Evolutionary conservation across 2,329 filamentous ascomycete genomes (phyloP).

Genomic region (Hawksworthiomyces lignivorus): DNA sequence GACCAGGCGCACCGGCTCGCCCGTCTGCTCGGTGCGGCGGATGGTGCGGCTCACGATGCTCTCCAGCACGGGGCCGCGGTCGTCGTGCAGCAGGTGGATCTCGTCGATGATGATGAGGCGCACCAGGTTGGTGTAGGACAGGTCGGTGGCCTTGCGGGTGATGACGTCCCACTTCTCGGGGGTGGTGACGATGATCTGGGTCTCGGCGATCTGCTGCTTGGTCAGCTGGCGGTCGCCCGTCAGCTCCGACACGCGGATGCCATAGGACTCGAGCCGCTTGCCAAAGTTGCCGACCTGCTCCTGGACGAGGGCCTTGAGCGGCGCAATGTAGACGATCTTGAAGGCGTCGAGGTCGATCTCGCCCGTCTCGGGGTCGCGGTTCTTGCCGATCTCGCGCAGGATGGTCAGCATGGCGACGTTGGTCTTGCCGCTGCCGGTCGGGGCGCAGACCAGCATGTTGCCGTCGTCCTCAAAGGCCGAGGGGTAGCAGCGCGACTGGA

Average conservation of each 20-base stretch:
- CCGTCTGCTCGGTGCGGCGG: conserved; percentile 85
- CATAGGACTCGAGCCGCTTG: conserved; percentile 80
- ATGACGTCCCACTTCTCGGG: conserved; percentile 99
- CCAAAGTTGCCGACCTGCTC: conserved; percentile 98
- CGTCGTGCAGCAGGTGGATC: conserved; percentile 94
- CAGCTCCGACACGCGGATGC: conserved; percentile 87
- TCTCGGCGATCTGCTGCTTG: conserved; percentile 96
- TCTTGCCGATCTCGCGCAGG: conserved; percentile 91
- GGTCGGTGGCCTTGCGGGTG: conserved; percentile 92
- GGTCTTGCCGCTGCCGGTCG: conserved; percentile 95
- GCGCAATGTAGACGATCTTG: conserved; percentile 97
- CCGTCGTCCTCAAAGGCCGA: conserved; percentile 89
- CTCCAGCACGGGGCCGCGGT: conserved; percentile 91
- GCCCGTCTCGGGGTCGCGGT: conserved; percentile 81
- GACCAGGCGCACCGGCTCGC: conserved; percentile 83
- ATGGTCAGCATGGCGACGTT: conserved; percentile 98
- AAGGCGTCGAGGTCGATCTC: conserved; percentile 93
- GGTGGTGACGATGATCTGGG: conserved; percentile 95
- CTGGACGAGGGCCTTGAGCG: conserved; percentile 89
- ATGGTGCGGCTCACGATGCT: conserved; percentile 95
- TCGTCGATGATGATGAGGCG: conserved; percentile 95
- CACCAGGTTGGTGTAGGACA: conserved; percentile 96
- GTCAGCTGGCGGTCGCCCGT: conserved; percentile 97
- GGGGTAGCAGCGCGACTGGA: conserved; percentile 89
- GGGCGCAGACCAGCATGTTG: conserved; percentile 96